Evolutionary conservation across 2,329 filamentous ascomycete genomes (phyloP).

Genomic region (Periconia digitata): DNA sequence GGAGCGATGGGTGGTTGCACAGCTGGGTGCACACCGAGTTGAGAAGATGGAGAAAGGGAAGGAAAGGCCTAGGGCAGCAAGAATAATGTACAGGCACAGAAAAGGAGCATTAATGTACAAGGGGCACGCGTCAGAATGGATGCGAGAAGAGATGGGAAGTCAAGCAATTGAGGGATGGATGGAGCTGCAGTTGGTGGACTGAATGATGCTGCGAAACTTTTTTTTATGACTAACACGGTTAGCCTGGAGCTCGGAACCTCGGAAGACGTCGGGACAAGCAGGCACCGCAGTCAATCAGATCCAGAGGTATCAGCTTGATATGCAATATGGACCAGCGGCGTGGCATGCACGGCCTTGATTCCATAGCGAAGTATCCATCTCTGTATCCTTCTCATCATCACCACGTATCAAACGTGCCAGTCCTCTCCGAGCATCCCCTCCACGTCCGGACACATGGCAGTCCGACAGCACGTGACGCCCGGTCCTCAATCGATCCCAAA

Average conservation of each 20-base stretch:
- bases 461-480: background rate
- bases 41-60: slow-evolving; percentile 27
- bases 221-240: background rate
- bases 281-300: background rate
- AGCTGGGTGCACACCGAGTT: slow-evolving; percentile 18
- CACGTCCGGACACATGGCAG: too few relatives aligned
- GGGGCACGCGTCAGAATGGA: slow-evolving; percentile 13
- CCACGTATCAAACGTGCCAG: too few relatives aligned
- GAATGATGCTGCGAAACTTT: background rate
- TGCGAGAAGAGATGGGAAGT: slow-evolving; percentile 6
- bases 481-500: background rate
- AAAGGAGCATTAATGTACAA: slow-evolving; percentile 39
- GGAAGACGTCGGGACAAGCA: background rate
- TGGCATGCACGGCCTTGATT: too few relatives aligned
- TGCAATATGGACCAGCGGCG: too few relatives aligned
- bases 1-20: background rate
- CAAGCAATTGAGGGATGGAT: background rate
- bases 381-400: too few relatives aligned
- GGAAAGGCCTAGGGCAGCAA: slow-evolving; percentile 18
- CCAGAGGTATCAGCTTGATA: too few relatives aligned
- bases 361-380: too few relatives aligned
- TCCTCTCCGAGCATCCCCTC: too few relatives aligned
- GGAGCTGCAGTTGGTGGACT: background rate
- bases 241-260: background rate
- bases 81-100: slow-evolving; percentile 35